phyloP scores from a whole-genome alignment of 2,329 filamentous ascomycete genomes.

The Madurella fahalii region DNA sequence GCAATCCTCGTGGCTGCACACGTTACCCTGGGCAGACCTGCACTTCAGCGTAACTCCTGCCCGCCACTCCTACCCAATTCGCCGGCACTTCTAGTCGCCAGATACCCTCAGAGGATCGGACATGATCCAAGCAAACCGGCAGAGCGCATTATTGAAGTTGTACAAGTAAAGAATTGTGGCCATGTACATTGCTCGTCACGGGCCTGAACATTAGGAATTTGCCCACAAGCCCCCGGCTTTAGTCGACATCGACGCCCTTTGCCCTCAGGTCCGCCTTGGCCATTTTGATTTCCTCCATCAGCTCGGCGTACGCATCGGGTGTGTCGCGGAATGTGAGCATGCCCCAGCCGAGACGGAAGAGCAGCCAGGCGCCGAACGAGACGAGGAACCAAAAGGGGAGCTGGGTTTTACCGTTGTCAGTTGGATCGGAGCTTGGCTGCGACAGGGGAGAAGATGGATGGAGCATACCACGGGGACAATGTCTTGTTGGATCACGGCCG shows the following conservation, averaged over 20 bases:
- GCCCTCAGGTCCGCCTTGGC: slow-evolving; percentile 69
- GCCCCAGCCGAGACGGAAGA: slow-evolving; percentile 86
- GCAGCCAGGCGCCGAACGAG: slow-evolving; percentile 84
- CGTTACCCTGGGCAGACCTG: too few relatives aligned
- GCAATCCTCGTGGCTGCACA: too few relatives aligned
- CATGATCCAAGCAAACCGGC: too few relatives aligned
- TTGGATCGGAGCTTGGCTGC: neutral
- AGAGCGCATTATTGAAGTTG: too few relatives aligned
- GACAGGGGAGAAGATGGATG: neutral
- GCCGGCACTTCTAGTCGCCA: too few relatives aligned
- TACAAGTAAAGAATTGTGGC: too few relatives aligned
- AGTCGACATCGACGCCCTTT: slow-evolving; percentile 76
- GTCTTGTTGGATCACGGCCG: slow-evolving; percentile 71
- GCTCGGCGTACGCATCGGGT: slow-evolving; percentile 81
- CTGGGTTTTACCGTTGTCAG: slow-evolving; percentile 41
- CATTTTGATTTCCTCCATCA: slow-evolving; percentile 78
- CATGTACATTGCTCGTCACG: too few relatives aligned
- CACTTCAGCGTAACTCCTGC: neutral
- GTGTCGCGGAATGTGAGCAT: slow-evolving; percentile 97
- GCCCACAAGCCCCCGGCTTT: slow-evolving; percentile 24
- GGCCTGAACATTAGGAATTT: too few relatives aligned
- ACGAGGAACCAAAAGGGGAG: slow-evolving; percentile 91
- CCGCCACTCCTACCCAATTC: too few relatives aligned
- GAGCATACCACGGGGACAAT: slow-evolving; percentile 80
- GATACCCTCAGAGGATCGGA: too few relatives aligned